Base-by-base conservation (phyloP, 1,284 basidiomycete genomes). In the Jaminaea rosea region DNA sequence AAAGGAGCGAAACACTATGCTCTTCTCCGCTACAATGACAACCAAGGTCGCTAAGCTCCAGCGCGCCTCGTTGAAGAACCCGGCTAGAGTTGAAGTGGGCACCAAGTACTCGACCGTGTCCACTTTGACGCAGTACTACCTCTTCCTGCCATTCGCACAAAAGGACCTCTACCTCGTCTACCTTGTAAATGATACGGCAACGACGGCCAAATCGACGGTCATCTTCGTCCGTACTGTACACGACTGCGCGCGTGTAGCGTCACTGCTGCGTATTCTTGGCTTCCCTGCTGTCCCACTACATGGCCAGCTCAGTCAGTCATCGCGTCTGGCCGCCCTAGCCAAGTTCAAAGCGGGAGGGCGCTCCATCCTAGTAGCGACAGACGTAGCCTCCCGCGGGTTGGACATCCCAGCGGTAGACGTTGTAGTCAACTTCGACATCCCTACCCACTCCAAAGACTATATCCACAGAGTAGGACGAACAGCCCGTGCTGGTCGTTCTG, bases 21-120 rank as follows among this genome's bases (percentile, higher is more conserved):
- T 99, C 1, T 99, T 94, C 79, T 94, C 91, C 13, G 94, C 94
- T 1, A 99, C 94, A n/a, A 98, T 99, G 92, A 96, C 93, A 2
- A 94, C 90, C 21, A 98, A 97, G 76, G 91, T 99, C 9, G 91
- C 89, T 23, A 97, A 98, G 76, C 79, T 99, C 7, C 93, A 98
- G 75, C 79, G 94, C 50, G 93, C 94, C n/a, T 90, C 87, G 79
- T 79, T 98, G 67, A 83, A 83, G 49, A 94, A 94, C 73, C 94
- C 94, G 6, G 83, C 96, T n/a, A 82, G 88, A 59, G 84, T 98
- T 6, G 91, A 98, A 76, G 90, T 88, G 84, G 32, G 67, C 41
- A 83, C 87, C 65, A 97, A 96, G 87, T 97, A 98, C 76, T 88
- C 92, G 65, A 98, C 94, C 7, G 94, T 97, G 44, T 88, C 88